Conservation (phyloP, 2,329 filamentous ascomycete genomes). For the Colletotrichum coccodes region DNA sequence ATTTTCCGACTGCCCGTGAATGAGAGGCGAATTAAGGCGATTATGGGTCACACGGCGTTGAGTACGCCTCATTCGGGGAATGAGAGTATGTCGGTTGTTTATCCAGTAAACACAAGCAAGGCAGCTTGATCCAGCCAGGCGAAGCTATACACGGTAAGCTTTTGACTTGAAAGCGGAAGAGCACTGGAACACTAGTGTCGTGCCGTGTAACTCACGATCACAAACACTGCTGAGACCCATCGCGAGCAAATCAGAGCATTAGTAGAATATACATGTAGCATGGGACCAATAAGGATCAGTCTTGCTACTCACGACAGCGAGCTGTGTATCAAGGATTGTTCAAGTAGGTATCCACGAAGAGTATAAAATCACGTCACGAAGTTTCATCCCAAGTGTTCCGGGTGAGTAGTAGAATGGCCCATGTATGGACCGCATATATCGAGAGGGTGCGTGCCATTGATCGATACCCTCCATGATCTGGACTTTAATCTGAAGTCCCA, state of each 20-base stretch:
- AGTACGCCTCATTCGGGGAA: background rate
- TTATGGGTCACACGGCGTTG: background rate
- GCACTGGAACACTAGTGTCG: no score
- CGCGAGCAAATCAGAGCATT: no score
- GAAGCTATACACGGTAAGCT: no score
- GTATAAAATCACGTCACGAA: background rate
- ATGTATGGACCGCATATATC: background rate
- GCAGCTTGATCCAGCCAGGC: no score
- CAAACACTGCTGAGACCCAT: no score
- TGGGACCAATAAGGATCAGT: background rate
- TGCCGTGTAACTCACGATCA: no score
- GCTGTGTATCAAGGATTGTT: background rate
- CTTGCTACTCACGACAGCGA: background rate
- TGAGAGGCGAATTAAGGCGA: background rate
- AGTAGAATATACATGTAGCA: background rate
- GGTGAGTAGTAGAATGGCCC: background rate
- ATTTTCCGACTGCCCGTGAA: no score
- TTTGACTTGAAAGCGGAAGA: no score
- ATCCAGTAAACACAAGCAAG: no score
- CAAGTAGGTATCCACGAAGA: background rate
- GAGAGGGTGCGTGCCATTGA: background rate
- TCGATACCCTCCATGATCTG: background rate
- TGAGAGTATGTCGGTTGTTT: background rate
- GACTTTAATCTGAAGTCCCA: background rate
- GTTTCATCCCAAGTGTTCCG: conserved; percentile 8